These are phyloP conservation scores for Fusarium musae DNA, from an alignment of 2,329 filamentous ascomycete genomes.

Conservation along the genomic window DNA sequence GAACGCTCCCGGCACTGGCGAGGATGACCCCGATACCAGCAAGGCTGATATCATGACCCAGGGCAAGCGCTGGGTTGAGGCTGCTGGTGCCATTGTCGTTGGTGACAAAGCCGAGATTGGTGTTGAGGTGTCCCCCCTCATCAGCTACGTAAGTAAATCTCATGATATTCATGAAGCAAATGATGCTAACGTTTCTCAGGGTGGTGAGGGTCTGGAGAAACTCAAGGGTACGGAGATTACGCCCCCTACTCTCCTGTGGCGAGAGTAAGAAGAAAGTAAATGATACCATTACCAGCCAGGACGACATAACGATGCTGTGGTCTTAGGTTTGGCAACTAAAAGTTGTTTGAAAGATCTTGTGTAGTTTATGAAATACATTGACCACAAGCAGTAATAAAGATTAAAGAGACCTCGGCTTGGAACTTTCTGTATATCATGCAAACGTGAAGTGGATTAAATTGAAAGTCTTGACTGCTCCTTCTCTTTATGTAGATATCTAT, in stretches of 20 bases:
- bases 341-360: slow-evolving; percentile 4
- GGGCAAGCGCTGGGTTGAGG: slow-evolving; percentile 85
- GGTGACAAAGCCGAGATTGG: slow-evolving; percentile 73
- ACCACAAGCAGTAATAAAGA: slow-evolving; percentile 23
- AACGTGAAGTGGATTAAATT: slow-evolving; percentile 20
- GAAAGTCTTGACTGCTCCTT: slow-evolving; percentile 25
- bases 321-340: slow-evolving; percentile 17
- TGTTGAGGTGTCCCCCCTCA: slow-evolving; percentile 89
- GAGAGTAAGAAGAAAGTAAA: slow-evolving; percentile 47
- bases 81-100: slow-evolving; percentile 79
- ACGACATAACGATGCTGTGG: slow-evolving; percentile 29
- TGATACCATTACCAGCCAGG: slow-evolving; percentile 28
- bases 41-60: slow-evolving; percentile 89
- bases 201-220: slow-evolving; percentile 70
- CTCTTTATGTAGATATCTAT: slow-evolving; percentile 35
- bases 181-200: slow-evolving; percentile 51
- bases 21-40: slow-evolving; percentile 95
- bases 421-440: neutral
- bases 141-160: slow-evolving; percentile 85
- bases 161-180: neutral
- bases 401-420: neutral
- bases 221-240: slow-evolving; percentile 63
- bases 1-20: slow-evolving; percentile 84
- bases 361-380: neutral
- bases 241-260: slow-evolving; percentile 64